Evolutionary conservation across 2,329 filamentous ascomycete genomes (phyloP), one percentile per base, ranked within the genome.

Genomic region (Fusarium sp.): DNA sequence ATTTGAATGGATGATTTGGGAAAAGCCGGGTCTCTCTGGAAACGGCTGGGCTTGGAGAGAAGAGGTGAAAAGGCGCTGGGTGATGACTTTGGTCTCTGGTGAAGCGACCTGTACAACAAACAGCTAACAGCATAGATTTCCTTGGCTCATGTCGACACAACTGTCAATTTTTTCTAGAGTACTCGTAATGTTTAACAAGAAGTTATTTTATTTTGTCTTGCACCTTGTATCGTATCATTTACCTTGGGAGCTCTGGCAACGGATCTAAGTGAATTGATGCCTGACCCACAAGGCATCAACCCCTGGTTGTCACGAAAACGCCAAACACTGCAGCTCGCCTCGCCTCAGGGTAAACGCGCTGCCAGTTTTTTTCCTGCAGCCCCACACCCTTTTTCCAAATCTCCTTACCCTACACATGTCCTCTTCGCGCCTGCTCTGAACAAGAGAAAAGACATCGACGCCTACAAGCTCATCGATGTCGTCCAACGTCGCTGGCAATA

Each of bases 311-410:
- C 51, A 64, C 58, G 36, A 57, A 55, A 67, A 69, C 65, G 56
- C 65, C 59, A 64, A 29, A 46, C 42, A 25, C 49, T 25, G 58
- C 53, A 50, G 44, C 53, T 50, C 31, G 49, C 46, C 53, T 50
- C 36, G 42, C 46, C 61, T 33, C 40, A 61, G 54, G 53, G 68
- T 69, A 66, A 66, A 69, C 72, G 70, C 66, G 62, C 64, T 38
- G 64, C 62, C 63, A 68, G 65, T 71, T 74, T 75, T 75, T 76
- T 72, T 74, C 72, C 64, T 62, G 61, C 58, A 60, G 72, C 68
- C 74, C 74, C 76, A 76, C 76, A 71, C 56, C 59, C 64, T 65
- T 58, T 72, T 62, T 23, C 44, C 58, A 51, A 58, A 68, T 66
- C 69, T 56, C 59, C 70, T 72, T 72, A 71, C 69, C 71, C 73